Percentiles rank a stretch among this genome's conserved stretches.
Conservation (phyloP, 768 basidiomycete species). For the Collybia nuda region DNA sequence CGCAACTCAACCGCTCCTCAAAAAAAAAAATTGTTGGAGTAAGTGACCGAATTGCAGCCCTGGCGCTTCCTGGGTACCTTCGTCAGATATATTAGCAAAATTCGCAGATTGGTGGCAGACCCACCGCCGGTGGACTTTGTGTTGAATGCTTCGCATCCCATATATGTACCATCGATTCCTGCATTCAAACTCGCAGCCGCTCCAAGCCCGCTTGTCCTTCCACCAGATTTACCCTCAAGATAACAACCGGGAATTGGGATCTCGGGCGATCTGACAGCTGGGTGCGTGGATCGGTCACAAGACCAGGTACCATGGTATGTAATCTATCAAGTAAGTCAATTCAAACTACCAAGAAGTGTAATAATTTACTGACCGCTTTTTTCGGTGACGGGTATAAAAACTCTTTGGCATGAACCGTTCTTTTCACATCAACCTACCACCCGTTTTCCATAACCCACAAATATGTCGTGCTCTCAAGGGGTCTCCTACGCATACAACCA, state of each 20-base stretch:
- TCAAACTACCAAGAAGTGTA: too few species aligned
- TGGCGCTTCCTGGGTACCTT: background rate
- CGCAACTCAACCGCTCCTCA: too few species aligned
- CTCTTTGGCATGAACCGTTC: background rate
- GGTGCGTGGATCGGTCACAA: conserved; percentile 16
- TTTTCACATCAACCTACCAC: conserved; percentile 8
- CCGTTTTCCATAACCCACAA: conserved; percentile 7
- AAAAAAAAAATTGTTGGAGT: too few species aligned
- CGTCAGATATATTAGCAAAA: background rate
- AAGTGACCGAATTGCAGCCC: too few species aligned
- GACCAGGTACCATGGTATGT: background rate
- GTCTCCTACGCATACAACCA: background rate
- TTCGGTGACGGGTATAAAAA: conserved; percentile 1
- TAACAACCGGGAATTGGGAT: conserved; percentile 11
- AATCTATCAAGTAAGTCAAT: background rate
- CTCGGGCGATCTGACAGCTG: conserved; percentile 11
- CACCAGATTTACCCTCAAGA: conserved; percentile 14
- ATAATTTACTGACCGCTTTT: too few species aligned
- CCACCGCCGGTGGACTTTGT: background rate
- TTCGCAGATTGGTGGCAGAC: background rate
- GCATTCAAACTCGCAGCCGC: background rate
- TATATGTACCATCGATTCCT: background rate
- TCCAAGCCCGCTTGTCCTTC: background rate
- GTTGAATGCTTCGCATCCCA: background rate
- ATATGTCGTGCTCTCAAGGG: conserved; percentile 2